phyloP scores from a whole-genome alignment of 2,329 filamentous ascomycete species.

The Botrytis sinoallii region DNA sequence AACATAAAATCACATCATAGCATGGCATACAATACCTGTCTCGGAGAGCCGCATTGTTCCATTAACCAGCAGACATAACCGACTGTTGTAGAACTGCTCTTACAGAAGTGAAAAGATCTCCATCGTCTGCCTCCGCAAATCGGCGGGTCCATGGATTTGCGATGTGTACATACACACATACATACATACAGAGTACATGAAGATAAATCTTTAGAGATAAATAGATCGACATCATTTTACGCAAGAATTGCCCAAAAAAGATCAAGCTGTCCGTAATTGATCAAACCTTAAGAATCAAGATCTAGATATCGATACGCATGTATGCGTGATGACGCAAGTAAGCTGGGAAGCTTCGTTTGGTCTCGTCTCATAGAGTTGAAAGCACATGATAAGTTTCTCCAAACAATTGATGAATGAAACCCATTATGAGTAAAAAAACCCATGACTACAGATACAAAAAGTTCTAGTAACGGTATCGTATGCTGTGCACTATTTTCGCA shows the following conservation, averaged over 20 bases:
- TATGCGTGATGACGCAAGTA: slow-evolving; percentile 14
- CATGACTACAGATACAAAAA: background rate
- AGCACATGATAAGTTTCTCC: background rate
- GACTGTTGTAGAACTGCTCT: background rate
- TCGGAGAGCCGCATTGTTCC: background rate
- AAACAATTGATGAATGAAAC: background rate
- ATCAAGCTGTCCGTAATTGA: slow-evolving; percentile 1
- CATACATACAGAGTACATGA: background rate
- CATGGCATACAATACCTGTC: background rate
- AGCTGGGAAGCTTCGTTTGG: background rate
- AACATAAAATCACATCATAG: background rate
- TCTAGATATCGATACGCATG: background rate
- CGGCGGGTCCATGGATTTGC: background rate
- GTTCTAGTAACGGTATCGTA: slow-evolving; percentile 18
- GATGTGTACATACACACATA: background rate
- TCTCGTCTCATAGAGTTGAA: background rate
- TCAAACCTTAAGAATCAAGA: slow-evolving; percentile 1
- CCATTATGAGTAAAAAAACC: background rate
- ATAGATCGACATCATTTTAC: background rate
- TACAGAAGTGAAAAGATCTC: background rate
- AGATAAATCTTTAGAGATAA: background rate
- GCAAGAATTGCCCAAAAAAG: background rate
- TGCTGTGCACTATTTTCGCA: slow-evolving; percentile 23
- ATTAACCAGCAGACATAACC: background rate
- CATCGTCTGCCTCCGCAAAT: background rate